Evolutionary conservation across 352 stramenopile genomes (phyloP).

Genomic region (Phytophthora aleatoria): DNA sequence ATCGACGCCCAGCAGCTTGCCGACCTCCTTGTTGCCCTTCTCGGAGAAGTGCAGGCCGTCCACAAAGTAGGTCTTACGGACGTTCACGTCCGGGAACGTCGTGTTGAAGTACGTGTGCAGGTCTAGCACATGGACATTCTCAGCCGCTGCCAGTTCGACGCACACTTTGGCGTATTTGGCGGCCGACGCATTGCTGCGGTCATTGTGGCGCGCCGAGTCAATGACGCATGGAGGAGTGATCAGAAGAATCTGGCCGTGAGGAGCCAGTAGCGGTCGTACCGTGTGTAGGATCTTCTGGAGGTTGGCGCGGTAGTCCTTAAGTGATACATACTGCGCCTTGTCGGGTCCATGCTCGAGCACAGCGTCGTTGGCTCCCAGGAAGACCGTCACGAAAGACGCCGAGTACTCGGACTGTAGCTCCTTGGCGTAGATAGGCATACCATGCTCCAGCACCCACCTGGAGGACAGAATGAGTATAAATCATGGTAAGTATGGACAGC

Average conservation of each 20-base stretch:
- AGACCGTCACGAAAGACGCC: slow-evolving; percentile 52
- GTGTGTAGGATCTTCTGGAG: slow-evolving; percentile 41
- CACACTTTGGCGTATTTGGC: slow-evolving; percentile 54
- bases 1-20: slow-evolving; percentile 27
- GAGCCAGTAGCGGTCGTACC: slow-evolving; percentile 25
- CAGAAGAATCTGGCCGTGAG: slow-evolving; percentile 34
- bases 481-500: not conserved
- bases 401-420: slow-evolving; percentile 42
- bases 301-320: slow-evolving; percentile 51
- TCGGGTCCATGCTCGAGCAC: slow-evolving; percentile 40
- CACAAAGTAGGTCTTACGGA: slow-evolving; percentile 37
- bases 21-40: slow-evolving; percentile 51
- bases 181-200: slow-evolving; percentile 53
- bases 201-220: slow-evolving; percentile 36
- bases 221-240: slow-evolving; percentile 48
- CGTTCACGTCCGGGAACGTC: slow-evolving; percentile 35
- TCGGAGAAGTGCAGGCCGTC: slow-evolving; percentile 65
- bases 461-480: not conserved
- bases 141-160: slow-evolving; percentile 38
- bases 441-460: slow-evolving; percentile 33
- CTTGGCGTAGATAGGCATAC: slow-evolving; percentile 34
- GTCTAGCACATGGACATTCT: slow-evolving; percentile 54
- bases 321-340: slow-evolving; percentile 50
- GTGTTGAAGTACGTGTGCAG: slow-evolving; percentile 56
- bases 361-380: slow-evolving; percentile 71